phyloP scores from a whole-genome alignment of 345 rosid genomes.

The Pistacia vera region DNA sequence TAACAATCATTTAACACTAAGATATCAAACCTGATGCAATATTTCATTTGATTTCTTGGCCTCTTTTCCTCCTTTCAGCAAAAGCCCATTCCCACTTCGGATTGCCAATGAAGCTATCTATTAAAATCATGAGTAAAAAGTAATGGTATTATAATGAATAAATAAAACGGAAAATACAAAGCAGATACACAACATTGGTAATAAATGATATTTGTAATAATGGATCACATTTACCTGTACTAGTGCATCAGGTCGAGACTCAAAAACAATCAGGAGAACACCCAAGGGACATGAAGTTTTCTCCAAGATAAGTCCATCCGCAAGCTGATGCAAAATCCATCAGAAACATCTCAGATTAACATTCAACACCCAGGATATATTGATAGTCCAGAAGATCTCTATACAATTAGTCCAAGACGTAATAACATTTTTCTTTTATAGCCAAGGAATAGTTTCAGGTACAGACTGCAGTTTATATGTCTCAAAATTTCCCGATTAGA shows the following conservation, averaged over 20 bases:
- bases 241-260: slow-evolving; percentile 95
- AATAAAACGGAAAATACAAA: background rate
- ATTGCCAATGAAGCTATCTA: slow-evolving; percentile 96
- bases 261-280: slow-evolving; percentile 94
- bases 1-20: background rate
- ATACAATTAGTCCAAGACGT: background rate
- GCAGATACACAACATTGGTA: background rate
- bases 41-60: slow-evolving; percentile 91
- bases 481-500: background rate
- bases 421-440: slow-evolving; percentile 1
- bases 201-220: background rate
- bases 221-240: slow-evolving; percentile 66
- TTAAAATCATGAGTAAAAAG: slow-evolving; percentile 28
- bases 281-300: slow-evolving; percentile 97
- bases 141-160: slow-evolving; percentile 11
- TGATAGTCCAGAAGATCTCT: background rate
- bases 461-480: background rate
- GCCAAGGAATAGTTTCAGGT: background rate
- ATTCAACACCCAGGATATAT: background rate
- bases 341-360: slow-evolving; percentile 17
- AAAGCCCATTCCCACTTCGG: slow-evolving; percentile 94
- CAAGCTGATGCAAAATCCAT: slow-evolving; percentile 56
- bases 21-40: slow-evolving; percentile 73
- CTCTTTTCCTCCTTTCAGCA: slow-evolving; percentile 97
- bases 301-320: slow-evolving; percentile 93